These are phyloP conservation scores for Pseudogymnoascus sp. DNA, from an alignment of 2,329 filamentous ascomycete genomes.

Conservation along the genomic window DNA sequence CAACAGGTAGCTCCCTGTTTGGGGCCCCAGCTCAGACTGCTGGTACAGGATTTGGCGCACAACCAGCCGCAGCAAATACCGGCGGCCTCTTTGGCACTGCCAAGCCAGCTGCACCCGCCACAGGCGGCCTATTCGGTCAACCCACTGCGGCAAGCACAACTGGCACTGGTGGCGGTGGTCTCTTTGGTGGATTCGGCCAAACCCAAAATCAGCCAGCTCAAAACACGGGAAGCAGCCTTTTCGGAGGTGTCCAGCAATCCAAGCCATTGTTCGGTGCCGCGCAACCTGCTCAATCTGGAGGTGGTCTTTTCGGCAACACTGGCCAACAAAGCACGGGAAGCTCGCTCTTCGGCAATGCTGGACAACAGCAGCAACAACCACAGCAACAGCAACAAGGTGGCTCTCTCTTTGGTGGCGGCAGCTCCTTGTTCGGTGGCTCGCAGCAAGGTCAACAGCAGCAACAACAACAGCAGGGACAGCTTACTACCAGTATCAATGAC, in stretches of 20 bases:
- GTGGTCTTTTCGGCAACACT: slow-evolving; percentile 47
- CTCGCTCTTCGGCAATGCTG: slow-evolving; percentile 24
- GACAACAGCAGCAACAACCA: slow-evolving; percentile 27
- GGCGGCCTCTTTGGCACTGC: slow-evolving; percentile 36
- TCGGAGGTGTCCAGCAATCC: slow-evolving; percentile 46
- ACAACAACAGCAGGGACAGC: slow-evolving; percentile 50
- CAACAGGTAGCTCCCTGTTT: slow-evolving; percentile 16
- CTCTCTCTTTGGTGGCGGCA: slow-evolving; percentile 54
- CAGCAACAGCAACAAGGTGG: slow-evolving; percentile 41
- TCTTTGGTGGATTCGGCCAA: slow-evolving; percentile 29
- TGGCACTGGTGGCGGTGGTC: slow-evolving; percentile 34
- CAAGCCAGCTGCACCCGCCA: slow-evolving; percentile 31
- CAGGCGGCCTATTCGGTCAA: slow-evolving; percentile 37
- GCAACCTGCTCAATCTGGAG: slow-evolving; percentile 36
- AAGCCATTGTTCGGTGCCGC: slow-evolving; percentile 48
- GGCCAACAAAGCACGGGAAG: slow-evolving; percentile 32
- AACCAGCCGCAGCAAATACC: slow-evolving; percentile 22
- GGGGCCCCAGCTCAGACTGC: slow-evolving; percentile 11
- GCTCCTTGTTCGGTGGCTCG: slow-evolving; percentile 53
- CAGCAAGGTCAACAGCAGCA: slow-evolving; percentile 42
- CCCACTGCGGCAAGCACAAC: slow-evolving; percentile 29
- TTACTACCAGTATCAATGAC: slow-evolving; percentile 75
- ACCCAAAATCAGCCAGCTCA: slow-evolving; percentile 32
- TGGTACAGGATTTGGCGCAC: slow-evolving; percentile 18
- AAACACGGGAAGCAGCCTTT: slow-evolving; percentile 41